Base-by-base conservation (phyloP, 352 stramenopile genomes). In the Pythium volutum region DNA sequence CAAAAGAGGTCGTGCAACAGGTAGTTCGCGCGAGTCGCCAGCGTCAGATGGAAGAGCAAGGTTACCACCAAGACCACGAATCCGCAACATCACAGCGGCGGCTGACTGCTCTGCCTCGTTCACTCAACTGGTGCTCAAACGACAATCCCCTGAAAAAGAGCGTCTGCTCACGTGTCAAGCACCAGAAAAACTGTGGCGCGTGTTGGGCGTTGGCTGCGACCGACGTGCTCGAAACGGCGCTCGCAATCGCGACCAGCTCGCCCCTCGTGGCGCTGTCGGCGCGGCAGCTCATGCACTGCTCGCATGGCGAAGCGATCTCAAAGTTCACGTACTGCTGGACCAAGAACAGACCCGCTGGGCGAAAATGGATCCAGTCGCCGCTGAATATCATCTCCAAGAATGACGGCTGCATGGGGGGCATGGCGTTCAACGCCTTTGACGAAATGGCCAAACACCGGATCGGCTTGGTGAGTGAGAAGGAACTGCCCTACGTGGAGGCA, bases 291-390 rank as follows among this genome's bases (percentile, higher is more conserved):
- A 52, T 94, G 18, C 73, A 84, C 42, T 94, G 84, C 70, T 92
- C 82, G 53, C 88, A 73, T 20, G 72, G 73, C 45, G 59, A 78
- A 18, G 87, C 87, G 72, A 84, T 77, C 11, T 47, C 73, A 23
- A 92, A 81, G 16, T 94, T 91, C 46, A 29, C 82, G 42, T 94
- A 94, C 61, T 94, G 84, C 62, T 94, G 82, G 82, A 76, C 81
- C 1, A 69, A 74, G 14, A 68, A 42, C 22, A 71, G 10, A 70
- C 69, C 34, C n/a, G n/a, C n/a, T n/a, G n/a, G n/a, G n/a, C 1
- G 54, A 69, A 22, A 55, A 55, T 1, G 75, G 74, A 76, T 75
- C 29, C 92, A 81, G 81, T 73, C 71, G 15, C n/a, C n/a, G n/a
- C n/a, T n/a, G n/a, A n/a, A n/a, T n/a, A n/a, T n/a, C n/a, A n/a